These are phyloP conservation scores for Olyra latifolia DNA, from an alignment of 176 grass and related monocot species.

Conservation along the genomic window DNA sequence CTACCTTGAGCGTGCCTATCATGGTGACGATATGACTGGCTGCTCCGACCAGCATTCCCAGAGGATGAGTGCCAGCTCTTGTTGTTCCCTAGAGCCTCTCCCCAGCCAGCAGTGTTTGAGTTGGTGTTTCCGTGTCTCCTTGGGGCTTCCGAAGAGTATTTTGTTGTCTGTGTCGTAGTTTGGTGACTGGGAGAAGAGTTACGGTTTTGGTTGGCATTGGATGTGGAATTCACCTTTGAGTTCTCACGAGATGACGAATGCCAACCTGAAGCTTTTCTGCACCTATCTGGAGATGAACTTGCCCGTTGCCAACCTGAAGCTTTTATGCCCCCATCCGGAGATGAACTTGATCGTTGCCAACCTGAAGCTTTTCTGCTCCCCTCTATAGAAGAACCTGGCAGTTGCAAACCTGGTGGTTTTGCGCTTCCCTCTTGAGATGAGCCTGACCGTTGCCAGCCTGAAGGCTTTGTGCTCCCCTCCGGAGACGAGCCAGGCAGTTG, in stretches of 20 bases:
- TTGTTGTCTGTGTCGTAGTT: constrained; percentile 14
- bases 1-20: constrained; percentile 27
- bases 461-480: not conserved
- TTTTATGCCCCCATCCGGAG: constrained; percentile 12
- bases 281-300: constrained; percentile 18
- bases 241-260: constrained; percentile 39
- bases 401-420: not conserved
- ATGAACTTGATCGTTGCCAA: constrained; percentile 33
- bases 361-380: constrained; percentile 2
- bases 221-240: constrained; percentile 32
- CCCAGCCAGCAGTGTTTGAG: constrained; percentile 46
- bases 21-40: constrained; percentile 45
- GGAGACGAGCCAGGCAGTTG: not conserved
- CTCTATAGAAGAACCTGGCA: not conserved
- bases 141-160: constrained; percentile 32
- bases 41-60: constrained; percentile 40
- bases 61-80: constrained; percentile 48
- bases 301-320: constrained; percentile 10
- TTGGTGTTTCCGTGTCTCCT: constrained; percentile 41
- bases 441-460: not conserved
- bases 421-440: not conserved
- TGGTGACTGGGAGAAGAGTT: constrained; percentile 39
- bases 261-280: constrained; percentile 29
- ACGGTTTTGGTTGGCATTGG: constrained; percentile 22
- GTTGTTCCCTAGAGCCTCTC: constrained; percentile 55